These are phyloP conservation scores for Russula sp. DNA, from an alignment of 768 basidiomycete genomes.

Conservation along the genomic window DNA sequence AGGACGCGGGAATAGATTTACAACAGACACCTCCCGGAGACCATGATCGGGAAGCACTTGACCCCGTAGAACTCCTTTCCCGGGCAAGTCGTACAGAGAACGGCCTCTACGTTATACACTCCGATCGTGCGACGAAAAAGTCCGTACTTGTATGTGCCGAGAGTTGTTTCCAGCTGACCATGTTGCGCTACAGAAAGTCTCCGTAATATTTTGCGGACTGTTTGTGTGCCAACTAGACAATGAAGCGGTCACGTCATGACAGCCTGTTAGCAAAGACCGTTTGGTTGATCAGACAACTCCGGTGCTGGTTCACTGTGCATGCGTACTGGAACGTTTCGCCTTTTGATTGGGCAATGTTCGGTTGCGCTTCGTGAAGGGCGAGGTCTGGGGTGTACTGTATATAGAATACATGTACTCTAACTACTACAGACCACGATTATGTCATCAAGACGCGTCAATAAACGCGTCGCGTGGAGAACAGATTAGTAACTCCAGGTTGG, in stretches of 20 bases:
- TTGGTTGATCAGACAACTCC: background rate
- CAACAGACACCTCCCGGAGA: background rate
- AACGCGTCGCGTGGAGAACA: background rate
- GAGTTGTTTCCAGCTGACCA: background rate
- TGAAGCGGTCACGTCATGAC: too few species aligned
- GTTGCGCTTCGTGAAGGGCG: background rate
- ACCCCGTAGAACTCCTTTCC: conserved; percentile 43
- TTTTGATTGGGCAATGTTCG: background rate
- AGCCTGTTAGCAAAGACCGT: background rate
- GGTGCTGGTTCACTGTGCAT: background rate
- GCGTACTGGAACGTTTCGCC: background rate
- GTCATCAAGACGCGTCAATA: conserved; percentile 13
- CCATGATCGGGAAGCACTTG: conserved; percentile 27
- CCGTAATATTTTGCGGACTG: conserved; percentile 25
- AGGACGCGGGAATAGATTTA: conserved; percentile 34
- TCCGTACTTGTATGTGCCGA: conserved; percentile 1
- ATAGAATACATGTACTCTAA: background rate
- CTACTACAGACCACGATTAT: background rate
- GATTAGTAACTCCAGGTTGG: background rate
- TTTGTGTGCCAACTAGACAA: background rate
- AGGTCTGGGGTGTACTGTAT: background rate
- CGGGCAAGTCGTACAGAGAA: conserved; percentile 46
- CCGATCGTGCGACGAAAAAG: conserved; percentile 26
- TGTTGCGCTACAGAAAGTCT: conserved; percentile 1
- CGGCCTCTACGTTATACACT: conserved; percentile 61